Evolutionary conservation across 805 yeast genomes (phyloP), one percentile per base, ranked within the genome.

Genomic region (Yarrowia divulgata): DNA sequence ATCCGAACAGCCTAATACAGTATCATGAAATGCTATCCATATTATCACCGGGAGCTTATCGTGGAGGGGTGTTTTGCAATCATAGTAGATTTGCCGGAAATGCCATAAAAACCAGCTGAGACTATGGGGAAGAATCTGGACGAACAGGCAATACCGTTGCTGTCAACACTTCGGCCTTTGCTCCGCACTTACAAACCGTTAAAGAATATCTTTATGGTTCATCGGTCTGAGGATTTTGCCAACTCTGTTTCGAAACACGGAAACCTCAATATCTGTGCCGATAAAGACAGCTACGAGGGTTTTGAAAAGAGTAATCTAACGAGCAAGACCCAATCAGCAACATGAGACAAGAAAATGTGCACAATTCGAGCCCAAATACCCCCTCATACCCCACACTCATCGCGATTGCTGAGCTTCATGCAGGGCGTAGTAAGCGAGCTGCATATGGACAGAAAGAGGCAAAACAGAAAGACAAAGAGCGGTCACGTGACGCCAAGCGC

Each of bases 341-440:
- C 12, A 3, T 46, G n/a, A 9, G 12, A n/a, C 16, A 12, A 13
- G 8, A 16, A 16, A 13, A 29, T 0, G 12, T 4, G 18, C 54
- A 10, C 1, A 48, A 16, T 29, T 4, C 54, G 2, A 8, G 34
- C 39, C 37, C 37, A 16, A 49, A 32, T 18, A 49, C 13, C 12
- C 19, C 19, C 8, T 18, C 10, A 35, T 12, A 52, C 42, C 55
- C 55, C 40, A 35, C 57, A 8, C 57, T 54, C 45, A 37, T 39
- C 60, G 35, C 34, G 13, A 8, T 37, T 39, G 60, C 45, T 54
- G 45, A 19, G 14, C 13, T 29, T 39, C 60, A 54, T 54, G 60
- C 60, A 54, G 60, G 60, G 60, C 60, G 34, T 39, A 37, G 60
- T 39, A 54, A 54, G 60, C 60, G 60, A 54, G 42, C 35, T 54